Evolutionary conservation across 202 grass and related monocot species (phyloP).

Genomic region (Hordeum pubiflorum): DNA sequence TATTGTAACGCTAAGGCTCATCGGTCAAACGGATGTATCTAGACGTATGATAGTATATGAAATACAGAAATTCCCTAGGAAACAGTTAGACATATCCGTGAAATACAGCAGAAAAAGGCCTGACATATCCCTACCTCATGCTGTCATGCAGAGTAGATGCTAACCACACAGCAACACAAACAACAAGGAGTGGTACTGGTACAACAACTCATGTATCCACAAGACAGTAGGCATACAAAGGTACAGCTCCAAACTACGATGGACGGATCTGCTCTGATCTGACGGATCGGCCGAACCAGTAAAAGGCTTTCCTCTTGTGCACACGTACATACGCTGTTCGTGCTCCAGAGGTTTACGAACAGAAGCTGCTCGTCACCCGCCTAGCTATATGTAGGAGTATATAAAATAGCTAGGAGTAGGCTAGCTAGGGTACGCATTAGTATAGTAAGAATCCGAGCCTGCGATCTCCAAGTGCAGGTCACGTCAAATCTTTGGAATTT

Average conservation of each 20-base stretch:
- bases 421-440: background rate
- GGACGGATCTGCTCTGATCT: slow-evolving; percentile 20
- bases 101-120: background rate
- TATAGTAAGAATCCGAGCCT: slow-evolving; percentile 14
- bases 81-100: background rate
- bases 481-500: slow-evolving; percentile 41
- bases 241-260: slow-evolving; percentile 42
- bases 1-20: too few relatives aligned
- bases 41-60: background rate
- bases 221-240: slow-evolving; percentile 31
- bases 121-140: background rate
- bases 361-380: slow-evolving; percentile 5
- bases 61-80: background rate
- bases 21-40: too few relatives aligned
- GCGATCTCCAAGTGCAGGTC: slow-evolving; percentile 30
- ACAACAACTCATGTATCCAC: slow-evolving; percentile 10
- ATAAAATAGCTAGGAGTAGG: background rate
- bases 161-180: background rate
- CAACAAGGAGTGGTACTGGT: slow-evolving; percentile 11
- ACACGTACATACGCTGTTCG: background rate
- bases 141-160: background rate
- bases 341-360: background rate
- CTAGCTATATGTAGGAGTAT: background rate
- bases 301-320: slow-evolving; percentile 8
- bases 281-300: slow-evolving; percentile 28